Percentiles rank a stretch among this genome's conserved stretches.
Conservation (phyloP, 352 stramenopile genomes). For the Albugo laibachii region DNA sequence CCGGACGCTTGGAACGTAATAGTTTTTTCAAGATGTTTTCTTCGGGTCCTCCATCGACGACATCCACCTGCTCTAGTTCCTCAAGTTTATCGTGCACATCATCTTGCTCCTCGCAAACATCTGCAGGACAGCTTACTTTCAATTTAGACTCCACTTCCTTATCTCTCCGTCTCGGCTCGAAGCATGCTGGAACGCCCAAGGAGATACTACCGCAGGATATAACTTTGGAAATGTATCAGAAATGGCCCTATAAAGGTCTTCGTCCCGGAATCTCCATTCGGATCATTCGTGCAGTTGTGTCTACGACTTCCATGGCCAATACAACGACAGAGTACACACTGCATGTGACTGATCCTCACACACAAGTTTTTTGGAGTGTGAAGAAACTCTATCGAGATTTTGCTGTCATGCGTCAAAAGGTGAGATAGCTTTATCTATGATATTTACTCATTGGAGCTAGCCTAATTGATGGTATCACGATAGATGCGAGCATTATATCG, state of each 20-base stretch:
- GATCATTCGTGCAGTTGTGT: constrained; percentile 37
- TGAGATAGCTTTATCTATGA: constrained; percentile 3
- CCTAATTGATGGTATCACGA: neutral
- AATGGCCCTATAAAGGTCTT: constrained; percentile 24
- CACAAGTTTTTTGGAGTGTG: constrained; percentile 64
- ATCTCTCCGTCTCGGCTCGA: neutral
- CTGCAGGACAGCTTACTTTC: neutral
- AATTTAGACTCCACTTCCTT: neutral
- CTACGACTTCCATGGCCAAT: constrained; percentile 18
- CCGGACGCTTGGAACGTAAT: no score
- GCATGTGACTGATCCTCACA: constrained; percentile 57
- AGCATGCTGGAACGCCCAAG: constrained; percentile 13
- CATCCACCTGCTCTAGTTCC: neutral
- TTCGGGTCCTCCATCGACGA: neutral
- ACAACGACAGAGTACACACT: constrained; percentile 52
- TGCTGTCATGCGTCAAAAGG: constrained; percentile 41
- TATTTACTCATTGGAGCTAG: neutral
- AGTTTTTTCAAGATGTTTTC: neutral
- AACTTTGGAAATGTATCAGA: constrained; percentile 26
- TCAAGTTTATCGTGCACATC: neutral
- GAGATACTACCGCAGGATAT: constrained; percentile 4
- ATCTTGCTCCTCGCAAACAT: neutral
- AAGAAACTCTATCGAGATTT: constrained; percentile 68
- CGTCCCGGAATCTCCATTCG: constrained; percentile 49
- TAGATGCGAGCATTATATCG: neutral